Conservation (phyloP, 176 grass and related monocot species). For the Lolium perenne region DNA sequence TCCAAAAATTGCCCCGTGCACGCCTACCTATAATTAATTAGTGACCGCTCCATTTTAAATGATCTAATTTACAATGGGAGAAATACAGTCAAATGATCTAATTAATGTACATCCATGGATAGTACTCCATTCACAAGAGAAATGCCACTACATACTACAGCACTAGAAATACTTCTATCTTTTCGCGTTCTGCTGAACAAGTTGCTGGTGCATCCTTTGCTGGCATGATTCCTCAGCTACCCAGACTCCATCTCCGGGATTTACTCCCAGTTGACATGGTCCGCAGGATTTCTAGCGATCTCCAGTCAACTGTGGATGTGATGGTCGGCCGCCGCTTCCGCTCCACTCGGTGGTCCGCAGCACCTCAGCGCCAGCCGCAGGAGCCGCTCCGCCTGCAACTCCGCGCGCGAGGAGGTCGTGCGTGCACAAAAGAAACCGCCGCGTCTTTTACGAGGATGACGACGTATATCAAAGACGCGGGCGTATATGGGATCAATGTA, state of each 20-base stretch:
- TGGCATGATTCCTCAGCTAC: background rate
- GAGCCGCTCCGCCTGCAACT: constrained; percentile 46
- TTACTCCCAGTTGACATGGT: background rate
- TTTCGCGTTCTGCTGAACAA: background rate
- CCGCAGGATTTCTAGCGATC: constrained; percentile 43
- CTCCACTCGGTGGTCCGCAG: constrained; percentile 56
- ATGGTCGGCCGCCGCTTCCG: constrained; percentile 45
- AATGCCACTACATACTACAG: background rate
- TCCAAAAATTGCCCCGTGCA: background rate
- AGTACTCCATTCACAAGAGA: background rate
- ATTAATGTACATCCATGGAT: background rate
- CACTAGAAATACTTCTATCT: too few relatives aligned
- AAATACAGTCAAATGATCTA: background rate
- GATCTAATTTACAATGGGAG: background rate
- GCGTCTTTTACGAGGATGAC: too few relatives aligned
- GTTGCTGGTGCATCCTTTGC: background rate
- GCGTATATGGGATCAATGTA: too few relatives aligned
- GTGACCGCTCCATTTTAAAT: background rate
- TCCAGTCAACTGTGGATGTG: constrained; percentile 44
- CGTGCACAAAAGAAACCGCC: too few relatives aligned
- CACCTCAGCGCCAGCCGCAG: constrained; percentile 45
- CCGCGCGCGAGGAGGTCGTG: too few relatives aligned
- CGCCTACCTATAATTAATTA: background rate
- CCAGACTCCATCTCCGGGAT: constrained; percentile 36
- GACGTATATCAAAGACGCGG: too few relatives aligned